Evolutionary conservation across 2,329 filamentous ascomycete genomes (phyloP), one percentile per base, ranked within the genome.

Genomic region (Diaporthe vexans): DNA sequence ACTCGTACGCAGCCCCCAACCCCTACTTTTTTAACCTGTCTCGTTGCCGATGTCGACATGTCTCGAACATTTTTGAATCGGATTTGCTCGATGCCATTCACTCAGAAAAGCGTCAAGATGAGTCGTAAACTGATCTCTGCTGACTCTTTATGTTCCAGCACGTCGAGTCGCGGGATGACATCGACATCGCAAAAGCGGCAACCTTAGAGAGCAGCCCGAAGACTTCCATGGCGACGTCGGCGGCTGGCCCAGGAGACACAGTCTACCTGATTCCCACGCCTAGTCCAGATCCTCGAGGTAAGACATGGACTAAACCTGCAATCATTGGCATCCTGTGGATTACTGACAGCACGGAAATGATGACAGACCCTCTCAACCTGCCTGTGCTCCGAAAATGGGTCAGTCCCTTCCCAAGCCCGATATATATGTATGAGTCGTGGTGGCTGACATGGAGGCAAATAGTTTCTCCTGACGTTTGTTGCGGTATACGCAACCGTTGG

Each of bases 221-320:
- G 48, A 63, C 40, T 72, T 72, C 19, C 54, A 72, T 54, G 70
- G 70, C 33, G 70, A 72, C n/a, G 70, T 72, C 9, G 59, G 59
- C 29, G 21, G 56, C 70, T 40, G 43, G 54, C 7, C 40, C 54
- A 19, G 70, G 46, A 35, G 70, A 52, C 29, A 63, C 59, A 26
- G 57, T 63, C 19, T 72, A 72, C 13, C 17, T 67, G 40, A 72
- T 72, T 4, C 70, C 70, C 10, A 72, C 69, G 17, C 70, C 70
- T 24, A 70, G 67, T 21, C 40, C 57, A 29, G 56, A 72, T 40
- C 40, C 40, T 40, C 57, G 57, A 67, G 46, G 56, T 63, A 51
- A 33, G 26, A 5, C 21, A 17, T 6, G 29, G 13, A 21, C 17
- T 13, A n/a, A 6, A n/a, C 10, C 26, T 24, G 43, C 29, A n/a